A percentile compares a stretch with the other conserved stretches of the same genome.
Conservation (phyloP, 352 stramenopile species). For the Globisporangium abappressorium region DNA sequence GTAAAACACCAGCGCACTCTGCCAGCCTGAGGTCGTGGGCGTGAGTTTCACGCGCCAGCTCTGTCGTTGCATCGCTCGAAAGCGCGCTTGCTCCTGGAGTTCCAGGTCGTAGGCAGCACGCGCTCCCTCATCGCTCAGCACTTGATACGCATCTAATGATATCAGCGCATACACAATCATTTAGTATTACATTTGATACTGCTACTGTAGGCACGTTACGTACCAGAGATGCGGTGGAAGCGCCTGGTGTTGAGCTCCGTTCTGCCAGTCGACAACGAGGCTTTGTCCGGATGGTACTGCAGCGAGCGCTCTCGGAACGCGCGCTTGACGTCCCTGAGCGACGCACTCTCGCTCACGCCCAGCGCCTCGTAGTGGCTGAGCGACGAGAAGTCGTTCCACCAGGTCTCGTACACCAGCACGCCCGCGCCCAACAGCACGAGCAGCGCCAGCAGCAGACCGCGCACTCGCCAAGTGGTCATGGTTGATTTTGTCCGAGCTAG, state of each 20-base stretch:
- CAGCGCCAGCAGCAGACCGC: slow-evolving; percentile 11
- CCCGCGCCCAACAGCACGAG: background rate
- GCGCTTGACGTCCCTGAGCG: slow-evolving; percentile 43
- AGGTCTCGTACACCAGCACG: slow-evolving; percentile 27
- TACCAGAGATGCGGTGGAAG: slow-evolving; percentile 40
- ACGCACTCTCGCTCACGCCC: slow-evolving; percentile 23
- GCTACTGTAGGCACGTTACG: background rate
- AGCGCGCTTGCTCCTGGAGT: slow-evolving; percentile 24
- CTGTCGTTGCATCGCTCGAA: slow-evolving; percentile 21
- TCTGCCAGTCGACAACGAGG: slow-evolving; percentile 10
- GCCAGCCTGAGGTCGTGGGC: slow-evolving; percentile 8
- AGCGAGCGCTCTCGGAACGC: slow-evolving; percentile 69
- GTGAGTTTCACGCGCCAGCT: slow-evolving; percentile 3
- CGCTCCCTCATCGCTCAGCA: slow-evolving; percentile 23
- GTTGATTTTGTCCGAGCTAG: background rate
- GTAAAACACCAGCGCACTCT: slow-evolving; percentile 25
- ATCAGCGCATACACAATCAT: background rate
- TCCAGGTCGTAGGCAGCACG: slow-evolving; percentile 28
- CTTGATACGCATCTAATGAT: slow-evolving; percentile 28
- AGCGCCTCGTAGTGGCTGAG: slow-evolving; percentile 41
- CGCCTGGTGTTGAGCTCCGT: slow-evolving; percentile 27
- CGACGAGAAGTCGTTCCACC: slow-evolving; percentile 35
- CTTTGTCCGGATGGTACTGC: slow-evolving; percentile 74
- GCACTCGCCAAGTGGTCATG: slow-evolving; percentile 5
- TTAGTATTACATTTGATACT: background rate